Evolutionary conservation across 78 protist genomes (phyloP), one percentile per base, ranked within the genome.

Genomic region (Ministeria vibrans): DNA sequence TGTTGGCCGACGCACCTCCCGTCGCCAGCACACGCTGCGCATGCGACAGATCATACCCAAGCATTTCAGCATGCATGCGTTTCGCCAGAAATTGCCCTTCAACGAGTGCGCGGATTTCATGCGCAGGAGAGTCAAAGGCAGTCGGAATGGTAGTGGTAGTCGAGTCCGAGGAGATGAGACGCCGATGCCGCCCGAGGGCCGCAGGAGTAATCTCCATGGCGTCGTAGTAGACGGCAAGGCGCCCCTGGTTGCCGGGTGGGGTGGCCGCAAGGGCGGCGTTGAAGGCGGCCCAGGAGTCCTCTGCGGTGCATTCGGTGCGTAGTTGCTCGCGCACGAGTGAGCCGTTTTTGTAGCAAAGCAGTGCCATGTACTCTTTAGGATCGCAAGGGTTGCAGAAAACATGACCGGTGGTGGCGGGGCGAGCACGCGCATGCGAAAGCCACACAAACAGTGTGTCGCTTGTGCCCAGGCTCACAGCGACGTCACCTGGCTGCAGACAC

Each of bases 261-360:
- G 71, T 63, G 13, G n/a, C 34, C 6, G 71, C 34, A 4, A 63
- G 39, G 15, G 38, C 13, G 38, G 7, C 32, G 20, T 63, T 41
- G 41, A 63, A 63, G 13, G 34, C 39, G 1, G 34, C 13, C 71
- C 71, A 63, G 9, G 9, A 20, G 9, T 49, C n/a, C 55, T 9
- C 15, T 15, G 9, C n/a, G 55, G 55, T 49, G n/a, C 15, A 15
- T 15, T 49, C 55, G 55, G n/a, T 49, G 22, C 81, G 70, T 4
- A 77, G 38, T 13, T 28, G 27, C 43, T 61, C 72, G 32, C 82
- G 72, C 7, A 72, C 5, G 1, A 78, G 55, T 28, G 82, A 78
- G 34, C 82, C 82, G 43, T 78, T 78, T n/a, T 78, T 78, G 55
- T 30, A 78, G 42, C 82, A 78, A 6, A 78, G 59, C 49, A 78